Evolutionary conservation across 2,329 filamentous ascomycete species (phyloP), one percentile per base, ranked within the genome.

Genomic region (Beauveria brongniartii): DNA sequence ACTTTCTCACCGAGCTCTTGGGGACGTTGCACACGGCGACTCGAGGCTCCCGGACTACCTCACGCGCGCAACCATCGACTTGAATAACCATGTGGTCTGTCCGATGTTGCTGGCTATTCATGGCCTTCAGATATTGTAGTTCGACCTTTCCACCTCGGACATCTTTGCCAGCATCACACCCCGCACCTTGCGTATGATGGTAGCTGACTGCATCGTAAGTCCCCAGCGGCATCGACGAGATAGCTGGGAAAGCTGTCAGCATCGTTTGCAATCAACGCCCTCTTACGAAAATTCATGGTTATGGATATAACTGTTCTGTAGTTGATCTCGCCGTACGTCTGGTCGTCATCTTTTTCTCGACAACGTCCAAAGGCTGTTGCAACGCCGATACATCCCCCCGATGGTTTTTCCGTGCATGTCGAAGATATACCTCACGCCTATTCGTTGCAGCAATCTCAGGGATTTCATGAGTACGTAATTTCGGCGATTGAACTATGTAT

Each of bases 271-370:
- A 75, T 71, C 64, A 86, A 86, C 3, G 81, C 65, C 0, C 65
- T 55, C 0, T 74, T 71, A 69, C 85, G 82, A 3, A 75, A 74
- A 47, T 78, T 75, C 82, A 86, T 85, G 2, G 83, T 82, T 0
- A 82, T 61, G 0, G 81, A 84, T 0, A 83, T 82, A 0, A 86
- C 71, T 1, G 75, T 76, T n/a, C 81, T 76, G 65, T 86, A 86
- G 51, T 81, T 74, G 73, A 86, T 85, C 18, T 78, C 71, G 6
- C 69, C 67, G 61, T 78, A 80, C 0, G 71, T 76, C 2, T 72
- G 37, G 75, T 74, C 0, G 77, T 72, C 60, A 85, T 72, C 37
- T 82, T 68, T 1, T 78, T 75, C 69, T 86, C 83, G 0, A 85
- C 80, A 7, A 84, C 65, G 7, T 78, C 73, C 1, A 84, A 73